Evolutionary conservation across 345 rosid species (phyloP).

Genomic region (Cardiospermum halicacabum): DNA sequence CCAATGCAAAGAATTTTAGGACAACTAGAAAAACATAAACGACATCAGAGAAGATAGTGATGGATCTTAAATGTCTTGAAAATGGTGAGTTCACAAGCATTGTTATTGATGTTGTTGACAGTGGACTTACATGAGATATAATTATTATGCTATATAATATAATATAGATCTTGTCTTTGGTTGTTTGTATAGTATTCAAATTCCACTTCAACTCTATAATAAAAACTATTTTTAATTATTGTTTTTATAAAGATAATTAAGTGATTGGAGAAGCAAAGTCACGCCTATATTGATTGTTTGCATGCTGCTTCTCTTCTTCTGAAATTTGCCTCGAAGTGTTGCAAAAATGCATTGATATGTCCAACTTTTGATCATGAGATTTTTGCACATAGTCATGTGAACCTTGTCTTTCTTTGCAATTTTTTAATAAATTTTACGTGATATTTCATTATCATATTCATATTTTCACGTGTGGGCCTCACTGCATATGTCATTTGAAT

Average conservation of each 20-base stretch:
- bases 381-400: conserved; percentile 18
- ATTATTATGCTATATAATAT: not conserved
- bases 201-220: conserved; percentile 19
- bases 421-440: too few species aligned
- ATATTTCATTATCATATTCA: too few species aligned
- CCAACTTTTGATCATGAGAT: conserved; percentile 15
- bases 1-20: not conserved
- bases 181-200: conserved; percentile 11
- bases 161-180: not conserved
- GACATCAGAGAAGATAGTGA: conserved; percentile 12
- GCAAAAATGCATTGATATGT: conserved; percentile 11
- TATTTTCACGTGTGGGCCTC: too few species aligned
- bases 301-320: conserved; percentile 12
- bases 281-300: not conserved
- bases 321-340: conserved; percentile 28
- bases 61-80: conserved; percentile 23
- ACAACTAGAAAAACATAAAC: not conserved
- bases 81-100: conserved; percentile 13
- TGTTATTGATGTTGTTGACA: conserved; percentile 27
- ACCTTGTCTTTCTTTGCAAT: too few species aligned
- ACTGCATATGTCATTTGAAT: too few species aligned
- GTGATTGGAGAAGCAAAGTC: not conserved
- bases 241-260: not conserved
- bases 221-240: not conserved
- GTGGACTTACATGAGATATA: conserved; percentile 35